Evolutionary conservation across 2,329 filamentous ascomycete species (phyloP), one percentile per base, ranked within the genome.

Genomic region (Ophiocordyceps robertsii): DNA sequence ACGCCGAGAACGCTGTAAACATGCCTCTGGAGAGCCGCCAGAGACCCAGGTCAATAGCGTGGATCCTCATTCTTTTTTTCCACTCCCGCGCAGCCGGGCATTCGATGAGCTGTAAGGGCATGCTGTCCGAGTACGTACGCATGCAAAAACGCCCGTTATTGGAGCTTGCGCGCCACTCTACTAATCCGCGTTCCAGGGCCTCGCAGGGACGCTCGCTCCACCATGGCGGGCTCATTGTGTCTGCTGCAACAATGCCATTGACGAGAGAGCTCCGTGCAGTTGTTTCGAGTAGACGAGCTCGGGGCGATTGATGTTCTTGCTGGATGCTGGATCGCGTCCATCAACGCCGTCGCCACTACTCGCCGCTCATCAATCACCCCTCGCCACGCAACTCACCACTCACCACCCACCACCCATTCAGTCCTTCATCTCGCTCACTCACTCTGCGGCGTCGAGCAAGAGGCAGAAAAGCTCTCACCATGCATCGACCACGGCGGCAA

Each of bases 61-160:
- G 33, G 8, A 35, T 4, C 8, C 33, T 14, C 33, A 35, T 35
- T 36, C 33, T 36, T 36, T 3, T 10, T 16, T 9, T 35, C n/a
- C n/a, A n/a, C 7, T 8, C 32, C n/a, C 17, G n/a, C 6, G 33
- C n/a, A n/a, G 5, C 33, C 7, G 9, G n/a, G 24, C 9, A 27
- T 27, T 27, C 14, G 6, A 7, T 14, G 7, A 32, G 31, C n/a
- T 7, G 14, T 16, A 16, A 5, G 9, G 16, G 33, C 33, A 10
- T 9, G 9, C 33, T 4, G 9, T 46, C 54, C 53, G 53, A 54
- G 29, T 36, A 14, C 9, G 41, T 29, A n/a, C 29, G 33, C 33
- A 16, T 14, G 8, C 17, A 14, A 36, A 17, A 27, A 27, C 24
- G 24, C 24, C 24, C 9, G 19, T 36, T 16, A 36, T 36, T 36